phyloP scores from a whole-genome alignment of 169 alveolate species.

The Theileria parva region DNA sequence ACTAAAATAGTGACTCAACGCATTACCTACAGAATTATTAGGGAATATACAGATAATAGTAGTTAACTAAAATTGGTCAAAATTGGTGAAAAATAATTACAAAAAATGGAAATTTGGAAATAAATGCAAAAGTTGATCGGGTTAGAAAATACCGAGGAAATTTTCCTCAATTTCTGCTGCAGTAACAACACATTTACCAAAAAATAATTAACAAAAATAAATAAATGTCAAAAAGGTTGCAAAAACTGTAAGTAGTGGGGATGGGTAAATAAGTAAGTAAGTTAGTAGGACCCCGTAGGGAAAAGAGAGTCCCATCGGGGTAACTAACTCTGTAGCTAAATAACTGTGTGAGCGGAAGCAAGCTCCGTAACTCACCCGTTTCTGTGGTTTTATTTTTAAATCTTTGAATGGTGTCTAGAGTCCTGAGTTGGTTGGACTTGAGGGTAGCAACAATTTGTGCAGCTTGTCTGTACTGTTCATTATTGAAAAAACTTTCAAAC shows the following conservation, averaged over 20 bases:
- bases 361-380: slow-evolving; percentile 78
- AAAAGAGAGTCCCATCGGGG: background rate
- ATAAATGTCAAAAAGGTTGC: background rate
- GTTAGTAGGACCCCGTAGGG: too few relatives aligned
- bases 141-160: background rate
- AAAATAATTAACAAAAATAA: too few relatives aligned
- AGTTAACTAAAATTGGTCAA: too few relatives aligned
- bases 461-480: slow-evolving; percentile 92
- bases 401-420: slow-evolving; percentile 91
- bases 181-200: background rate
- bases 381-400: slow-evolving; percentile 85
- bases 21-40: background rate
- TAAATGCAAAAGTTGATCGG: background rate
- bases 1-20: slow-evolving; percentile 88
- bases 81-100: too few relatives aligned
- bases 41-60: too few relatives aligned
- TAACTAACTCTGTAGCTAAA: too few relatives aligned
- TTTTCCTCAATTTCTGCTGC: background rate
- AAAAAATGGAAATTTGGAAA: too few relatives aligned
- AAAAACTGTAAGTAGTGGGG: background rate
- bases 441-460: slow-evolving; percentile 93
- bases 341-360: background rate
- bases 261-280: too few relatives aligned
- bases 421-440: slow-evolving; percentile 92
- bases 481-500: slow-evolving; percentile 83